Evolutionary conservation across 2,329 filamentous ascomycete species (phyloP).

Genomic region (Trichoderma gracile): DNA sequence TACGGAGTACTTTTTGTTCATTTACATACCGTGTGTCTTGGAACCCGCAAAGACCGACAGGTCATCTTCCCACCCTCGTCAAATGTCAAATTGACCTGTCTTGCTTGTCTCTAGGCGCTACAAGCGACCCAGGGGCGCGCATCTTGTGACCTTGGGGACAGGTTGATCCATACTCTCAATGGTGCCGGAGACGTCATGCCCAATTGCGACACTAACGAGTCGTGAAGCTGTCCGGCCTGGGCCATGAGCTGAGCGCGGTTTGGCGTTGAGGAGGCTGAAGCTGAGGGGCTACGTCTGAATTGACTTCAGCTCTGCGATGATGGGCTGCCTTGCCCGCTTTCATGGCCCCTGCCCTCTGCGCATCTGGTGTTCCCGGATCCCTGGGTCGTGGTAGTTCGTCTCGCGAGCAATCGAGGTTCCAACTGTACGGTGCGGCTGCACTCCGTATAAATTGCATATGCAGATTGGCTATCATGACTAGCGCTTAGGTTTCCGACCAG

Average conservation of each 20-base stretch:
- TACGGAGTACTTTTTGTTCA: neutral
- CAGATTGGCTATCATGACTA: conserved; percentile 21
- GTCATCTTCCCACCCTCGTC: conserved; percentile 1
- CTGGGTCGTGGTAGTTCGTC: conserved; percentile 1
- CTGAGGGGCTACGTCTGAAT: neutral
- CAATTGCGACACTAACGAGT: conserved; percentile 13
- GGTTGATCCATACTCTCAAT: neutral
- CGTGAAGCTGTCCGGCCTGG: conserved; percentile 2
- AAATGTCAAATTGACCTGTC: conserved; percentile 8
- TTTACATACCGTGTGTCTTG: neutral
- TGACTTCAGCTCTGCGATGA: conserved; percentile 7
- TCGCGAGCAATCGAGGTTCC: conserved; percentile 10
- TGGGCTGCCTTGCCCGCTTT: conserved; percentile 8
- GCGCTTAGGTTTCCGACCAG: conserved; percentile 20
- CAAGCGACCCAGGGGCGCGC: neutral
- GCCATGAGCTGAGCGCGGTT: conserved; percentile 15
- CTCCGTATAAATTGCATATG: conserved; percentile 17
- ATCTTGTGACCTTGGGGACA: conserved; percentile 14
- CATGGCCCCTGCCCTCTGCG: conserved; percentile 4
- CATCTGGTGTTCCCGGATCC: conserved; percentile 13
- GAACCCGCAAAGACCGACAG: neutral
- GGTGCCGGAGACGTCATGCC: conserved; percentile 3
- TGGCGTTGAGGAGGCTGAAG: conserved; percentile 20
- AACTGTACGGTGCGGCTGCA: conserved; percentile 4
- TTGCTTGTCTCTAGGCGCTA: conserved; percentile 3